Base-by-base conservation (phyloP, 768 basidiomycete genomes). In the Lactarius trivialis region DNA sequence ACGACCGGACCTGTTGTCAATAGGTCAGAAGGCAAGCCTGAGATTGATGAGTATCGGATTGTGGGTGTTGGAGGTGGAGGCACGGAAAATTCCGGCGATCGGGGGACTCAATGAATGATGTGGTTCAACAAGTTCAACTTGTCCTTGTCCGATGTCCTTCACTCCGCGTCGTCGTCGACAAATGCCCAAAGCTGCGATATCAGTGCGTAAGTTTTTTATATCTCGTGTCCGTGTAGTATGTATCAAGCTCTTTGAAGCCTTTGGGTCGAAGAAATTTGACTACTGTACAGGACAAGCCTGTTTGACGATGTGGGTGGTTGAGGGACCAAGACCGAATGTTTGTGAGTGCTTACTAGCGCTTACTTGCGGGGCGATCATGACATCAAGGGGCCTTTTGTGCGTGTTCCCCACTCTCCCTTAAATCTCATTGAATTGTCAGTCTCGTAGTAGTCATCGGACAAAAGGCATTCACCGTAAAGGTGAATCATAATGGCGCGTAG, bases 361-460 rank as follows among this genome's bases (percentile, higher is more conserved):
- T 36, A 14, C 71, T 87, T 83, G 70, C 82, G 82, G 61, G 91
- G 94, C 71, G 96, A 98, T 71, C 88, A 6, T 30, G n/a, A n/a
- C n/a, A 74, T 98, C 55, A 98, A 97, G 75, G 96, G 96, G 39
- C 95, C 96, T 24, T 71, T 83, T 82, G 93, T 93, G 60, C 60
- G 85, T 74, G 30, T 5, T 15, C 17, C 12, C 15, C 28, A 26
- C 39, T 21, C 11, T 15, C 37, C 45, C 19, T 30, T 19, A 4
- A 5, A 2, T 56, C 37, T 52, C 4, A 55, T 24, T 7, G 37
- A 14, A 33, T 55, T 33, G 19, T 55, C 65, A 95, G 90, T 82
- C 88, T 50, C 88, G 95, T 51, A 96, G 96, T 98, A 96, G 96
- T n/a, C 96, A 98, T 74, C 83, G 83, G 66, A 99, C 95, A 64